phyloP scores from a whole-genome alignment of 2,329 filamentous ascomycete species.

The Colletotrichum simmondsii region DNA sequence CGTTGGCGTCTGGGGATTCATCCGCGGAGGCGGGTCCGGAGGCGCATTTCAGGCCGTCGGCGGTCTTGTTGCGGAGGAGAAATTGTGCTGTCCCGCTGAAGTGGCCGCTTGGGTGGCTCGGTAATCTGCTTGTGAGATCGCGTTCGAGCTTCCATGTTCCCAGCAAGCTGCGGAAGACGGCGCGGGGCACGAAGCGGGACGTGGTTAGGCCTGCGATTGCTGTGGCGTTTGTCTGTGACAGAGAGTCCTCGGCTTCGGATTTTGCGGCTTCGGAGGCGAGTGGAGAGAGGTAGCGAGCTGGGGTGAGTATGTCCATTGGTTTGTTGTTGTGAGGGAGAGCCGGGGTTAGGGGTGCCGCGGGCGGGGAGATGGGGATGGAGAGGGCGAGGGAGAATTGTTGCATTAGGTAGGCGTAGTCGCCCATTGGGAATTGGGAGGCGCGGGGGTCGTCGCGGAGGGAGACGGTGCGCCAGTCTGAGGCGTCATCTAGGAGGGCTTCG shows the following conservation, averaged over 20 bases:
- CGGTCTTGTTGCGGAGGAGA: slow-evolving; percentile 68
- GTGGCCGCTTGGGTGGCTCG: slow-evolving; percentile 71
- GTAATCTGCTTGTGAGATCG: slow-evolving; percentile 62
- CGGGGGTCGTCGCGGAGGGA: slow-evolving; percentile 62
- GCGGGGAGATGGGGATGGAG: slow-evolving; percentile 56
- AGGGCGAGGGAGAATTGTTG: slow-evolving; percentile 74
- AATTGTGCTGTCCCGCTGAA: slow-evolving; percentile 75
- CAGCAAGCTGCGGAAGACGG: slow-evolving; percentile 77
- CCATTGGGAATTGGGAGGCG: slow-evolving; percentile 82
- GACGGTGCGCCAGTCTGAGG: slow-evolving; percentile 57
- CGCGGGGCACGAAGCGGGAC: slow-evolving; percentile 68
- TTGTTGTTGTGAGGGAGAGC: slow-evolving; percentile 52
- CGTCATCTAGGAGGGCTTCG: slow-evolving; percentile 55
- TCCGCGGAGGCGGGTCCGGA: slow-evolving; percentile 28
- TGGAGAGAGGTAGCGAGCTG: slow-evolving; percentile 61
- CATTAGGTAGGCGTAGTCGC: slow-evolving; percentile 82
- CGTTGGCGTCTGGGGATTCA: slow-evolving; percentile 26
- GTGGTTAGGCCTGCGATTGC: slow-evolving; percentile 53
- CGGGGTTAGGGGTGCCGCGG: slow-evolving; percentile 46
- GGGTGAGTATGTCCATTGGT: slow-evolving; percentile 65
- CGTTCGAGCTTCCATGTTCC: slow-evolving; percentile 75
- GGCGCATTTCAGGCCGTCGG: slow-evolving; percentile 56
- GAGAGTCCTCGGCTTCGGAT: slow-evolving; percentile 53
- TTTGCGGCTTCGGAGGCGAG: slow-evolving; percentile 49
- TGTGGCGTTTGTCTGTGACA: slow-evolving; percentile 56